Evolutionary conservation across 2,329 filamentous ascomycete species (phyloP).

Genomic region (Colletotrichum sp.): DNA sequence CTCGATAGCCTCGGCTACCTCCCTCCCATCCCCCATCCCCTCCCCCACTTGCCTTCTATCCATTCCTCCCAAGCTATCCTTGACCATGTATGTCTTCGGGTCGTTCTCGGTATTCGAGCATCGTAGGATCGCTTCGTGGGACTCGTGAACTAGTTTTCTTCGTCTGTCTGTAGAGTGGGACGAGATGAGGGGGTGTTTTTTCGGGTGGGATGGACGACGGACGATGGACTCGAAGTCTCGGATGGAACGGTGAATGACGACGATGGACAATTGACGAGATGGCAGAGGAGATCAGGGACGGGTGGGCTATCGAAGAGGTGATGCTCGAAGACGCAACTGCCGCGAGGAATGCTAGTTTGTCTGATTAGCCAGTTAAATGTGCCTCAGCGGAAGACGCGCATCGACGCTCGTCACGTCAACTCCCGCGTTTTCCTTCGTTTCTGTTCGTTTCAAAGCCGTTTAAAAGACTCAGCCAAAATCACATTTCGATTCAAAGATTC

Average conservation of each 20-base stretch:
- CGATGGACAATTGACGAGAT: not conserved
- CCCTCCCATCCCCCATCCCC: not conserved
- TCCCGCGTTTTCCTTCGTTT: not conserved
- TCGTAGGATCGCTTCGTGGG: not conserved
- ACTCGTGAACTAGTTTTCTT: not conserved
- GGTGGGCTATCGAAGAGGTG: not conserved
- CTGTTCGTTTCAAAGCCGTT: not conserved
- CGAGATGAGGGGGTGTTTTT: not conserved
- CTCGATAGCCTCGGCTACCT: not conserved
- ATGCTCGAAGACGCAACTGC: not conserved
- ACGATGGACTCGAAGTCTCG: not conserved
- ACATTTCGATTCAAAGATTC: not conserved
- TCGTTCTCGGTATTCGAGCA: not conserved
- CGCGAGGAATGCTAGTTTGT: not conserved
- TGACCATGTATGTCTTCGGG: not conserved
- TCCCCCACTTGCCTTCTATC: not conserved
- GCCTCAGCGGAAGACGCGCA: not conserved
- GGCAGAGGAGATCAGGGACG: not conserved
- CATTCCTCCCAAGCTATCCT: not conserved
- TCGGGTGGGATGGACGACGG: not conserved
- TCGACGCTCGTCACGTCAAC: not conserved
- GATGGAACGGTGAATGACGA: not conserved
- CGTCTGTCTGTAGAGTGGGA: not conserved
- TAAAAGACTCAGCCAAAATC: not conserved
- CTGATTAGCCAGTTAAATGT: not conserved